Evolutionary conservation across 2,329 filamentous ascomycete genomes (phyloP), one percentile per base, ranked within the genome.

Genomic region (Pestalotiopsis sp.): DNA sequence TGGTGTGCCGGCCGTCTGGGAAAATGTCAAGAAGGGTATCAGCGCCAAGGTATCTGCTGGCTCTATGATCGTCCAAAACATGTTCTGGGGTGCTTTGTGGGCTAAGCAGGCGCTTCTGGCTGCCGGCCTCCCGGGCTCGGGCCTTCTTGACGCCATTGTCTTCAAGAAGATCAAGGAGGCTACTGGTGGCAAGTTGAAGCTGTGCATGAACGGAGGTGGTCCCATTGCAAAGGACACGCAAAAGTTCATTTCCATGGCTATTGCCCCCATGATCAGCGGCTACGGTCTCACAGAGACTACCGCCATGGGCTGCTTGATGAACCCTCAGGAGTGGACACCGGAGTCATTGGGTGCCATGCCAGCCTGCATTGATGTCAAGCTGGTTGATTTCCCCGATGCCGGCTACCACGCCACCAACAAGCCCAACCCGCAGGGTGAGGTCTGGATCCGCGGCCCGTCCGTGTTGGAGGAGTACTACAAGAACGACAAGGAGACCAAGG

Each of bases 101-200:
- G 81, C 85, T 56, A 89, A 89, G 80, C 79, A 79, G 67, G 80
- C 79, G 65, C 75, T 89, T 67, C 78, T 88, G 77, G 76, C 78
- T 66, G 78, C 81, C n/a, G 87, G 88, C 11, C 78, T 91, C 55
- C 89, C 89, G 1, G 92, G 92, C 66, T 85, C 88, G 26, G 88
- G 87, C 67, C 73, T 96, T 58, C 83, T 97, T 63, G 94, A 97
- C 75, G 85, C 89, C 1, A 81, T 97, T 3, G 91, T 97, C 10
- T 97, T 97, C 85, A 94, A 93, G 82, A 97, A 97, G 84, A 88
- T 97, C 78, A 94, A 94, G 82, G 93, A 96, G 74, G 93, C 93
- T 14, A 97, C 94, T 2, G 94, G 94, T 77, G 94, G 94, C 64
- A 87, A 88, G 68, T 83, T 97, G 71, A 91, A 93, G 74, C 88